Evolutionary conservation across 495 filamentous ascomycete species (phyloP).

Genomic region (Patellaria atrata): DNA sequence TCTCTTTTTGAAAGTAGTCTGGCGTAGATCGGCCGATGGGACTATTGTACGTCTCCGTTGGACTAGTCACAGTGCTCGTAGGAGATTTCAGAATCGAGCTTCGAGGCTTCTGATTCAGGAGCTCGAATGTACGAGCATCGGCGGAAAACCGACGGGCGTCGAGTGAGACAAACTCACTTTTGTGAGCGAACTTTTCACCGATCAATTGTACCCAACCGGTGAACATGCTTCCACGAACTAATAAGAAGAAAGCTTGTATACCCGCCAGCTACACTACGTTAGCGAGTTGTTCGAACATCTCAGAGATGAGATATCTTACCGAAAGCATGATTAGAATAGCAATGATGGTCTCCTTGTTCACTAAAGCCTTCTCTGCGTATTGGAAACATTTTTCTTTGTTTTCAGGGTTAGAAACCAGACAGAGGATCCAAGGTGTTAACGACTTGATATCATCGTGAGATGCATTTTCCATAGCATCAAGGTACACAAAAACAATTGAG

Average conservation of each 20-base stretch:
- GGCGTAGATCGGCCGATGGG: constrained; percentile 22
- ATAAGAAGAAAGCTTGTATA: constrained; percentile 68
- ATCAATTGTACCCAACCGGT: constrained; percentile 66
- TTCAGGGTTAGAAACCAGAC: constrained; percentile 43
- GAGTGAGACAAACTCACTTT: constrained; percentile 72
- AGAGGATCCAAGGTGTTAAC: constrained; percentile 54
- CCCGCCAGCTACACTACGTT: constrained; percentile 48
- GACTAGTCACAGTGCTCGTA: constrained; percentile 31
- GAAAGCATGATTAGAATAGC: constrained; percentile 71
- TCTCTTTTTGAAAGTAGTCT: constrained; percentile 37
- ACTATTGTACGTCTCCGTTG: constrained; percentile 26
- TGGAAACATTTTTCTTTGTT: constrained; percentile 51
- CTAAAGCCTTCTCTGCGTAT: constrained; percentile 40
- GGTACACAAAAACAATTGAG: constrained; percentile 72
- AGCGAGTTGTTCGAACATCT: constrained; percentile 1
- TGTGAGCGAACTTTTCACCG: constrained; percentile 28
- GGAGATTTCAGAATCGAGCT: constrained; percentile 27
- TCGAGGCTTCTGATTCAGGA: constrained; percentile 49
- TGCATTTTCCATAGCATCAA: constrained; percentile 52
- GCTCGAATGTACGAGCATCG: constrained; percentile 65
- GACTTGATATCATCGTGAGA: constrained; percentile 38
- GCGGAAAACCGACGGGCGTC: constrained; percentile 55
- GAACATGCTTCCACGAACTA: constrained; percentile 70
- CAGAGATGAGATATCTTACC: constrained; percentile 32
- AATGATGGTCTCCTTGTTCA: constrained; percentile 62